Base-by-base conservation (phyloP, 108 stramenopile genomes). In the Seminavis robusta region DNA sequence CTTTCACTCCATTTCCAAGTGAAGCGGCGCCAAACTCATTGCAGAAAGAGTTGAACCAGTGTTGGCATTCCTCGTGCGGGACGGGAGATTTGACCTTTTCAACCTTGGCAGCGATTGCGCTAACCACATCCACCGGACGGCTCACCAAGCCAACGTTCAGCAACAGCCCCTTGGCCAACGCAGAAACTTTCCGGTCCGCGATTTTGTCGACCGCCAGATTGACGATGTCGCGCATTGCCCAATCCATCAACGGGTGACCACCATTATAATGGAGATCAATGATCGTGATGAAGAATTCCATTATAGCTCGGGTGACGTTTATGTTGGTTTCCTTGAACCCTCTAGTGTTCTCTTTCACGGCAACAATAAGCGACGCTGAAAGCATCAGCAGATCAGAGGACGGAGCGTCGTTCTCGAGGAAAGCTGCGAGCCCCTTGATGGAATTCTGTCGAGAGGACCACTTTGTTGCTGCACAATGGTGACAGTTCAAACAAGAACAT, bases 241-340 rank as follows among this genome's bases (percentile, higher is more conserved):
- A 83, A 16, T 44, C 15, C 23, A 67, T 52, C 9, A 86, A 79
- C 17, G 55, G 52, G 28, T 33, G 30, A 15, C 49, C 33, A 6
- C 47, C 9, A 26, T 51, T 37, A 33, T 55, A 57, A 63, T 81
- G 74, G 8, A 55, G 56, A 27, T 71, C 64, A 42, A 81, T 81
- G 5, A 89, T 11, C 19, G 71, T 65, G 0, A 58, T 37, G 39
- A 89, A 84, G 10, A 90, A 56, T 32, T 81, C 71, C 54, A 88
- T 43, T 7, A 88, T 61, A 23, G 76, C 59, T 56, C 75, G 82
- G 15, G 73, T 63, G 23, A 94, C 76, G 55, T 87, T 91, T 30
- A 94, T 69, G 45, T 94, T 94, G 30, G 73, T 76, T 29, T 94
- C 93, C 47, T 89, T 86, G 65, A 94, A 91, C 19, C 62, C 69